Evolutionary conservation across 1,284 basidiomycete species (phyloP).

Genomic region (Mycocalia duriaeana): DNA sequence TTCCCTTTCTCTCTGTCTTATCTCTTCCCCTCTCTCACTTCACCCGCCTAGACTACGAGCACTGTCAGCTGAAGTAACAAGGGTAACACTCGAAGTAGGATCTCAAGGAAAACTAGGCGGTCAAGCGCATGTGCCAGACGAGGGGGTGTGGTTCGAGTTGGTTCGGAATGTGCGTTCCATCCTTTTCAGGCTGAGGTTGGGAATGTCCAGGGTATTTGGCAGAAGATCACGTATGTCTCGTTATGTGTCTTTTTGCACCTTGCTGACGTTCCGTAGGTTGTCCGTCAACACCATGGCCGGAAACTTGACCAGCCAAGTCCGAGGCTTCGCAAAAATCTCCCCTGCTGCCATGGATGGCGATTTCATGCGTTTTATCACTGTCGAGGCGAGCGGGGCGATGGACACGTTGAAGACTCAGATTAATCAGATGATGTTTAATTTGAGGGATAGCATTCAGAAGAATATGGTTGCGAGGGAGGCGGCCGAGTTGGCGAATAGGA

Average conservation of each 20-base stretch:
- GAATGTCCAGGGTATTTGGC: constrained; percentile 97
- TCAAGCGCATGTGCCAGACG: constrained; percentile 83
- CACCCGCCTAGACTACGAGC: too few species aligned
- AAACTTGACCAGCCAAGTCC: constrained; percentile 96
- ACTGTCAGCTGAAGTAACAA: constrained; percentile 82
- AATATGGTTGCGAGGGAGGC: constrained; percentile 97
- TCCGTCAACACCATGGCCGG: constrained; percentile 96
- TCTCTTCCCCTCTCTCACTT: too few species aligned
- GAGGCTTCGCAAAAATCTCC: constrained; percentile 98
- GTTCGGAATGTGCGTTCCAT: too few species aligned
- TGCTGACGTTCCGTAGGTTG: constrained; percentile 38
- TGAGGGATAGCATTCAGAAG: constrained; percentile 97
- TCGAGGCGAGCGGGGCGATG: constrained; percentile 98
- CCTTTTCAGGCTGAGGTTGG: constrained; percentile 96
- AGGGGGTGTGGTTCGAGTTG: constrained; percentile 93
- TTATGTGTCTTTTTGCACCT: not conserved
- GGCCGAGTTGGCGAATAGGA: constrained; percentile 92
- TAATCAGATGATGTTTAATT: constrained; percentile 98
- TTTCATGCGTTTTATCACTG: constrained; percentile 98
- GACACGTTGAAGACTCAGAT: constrained; percentile 99
- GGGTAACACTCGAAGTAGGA: constrained; percentile 79
- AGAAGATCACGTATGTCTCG: constrained; percentile 88
- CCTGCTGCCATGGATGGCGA: constrained; percentile 99
- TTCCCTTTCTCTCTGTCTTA: too few species aligned
- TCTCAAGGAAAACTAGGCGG: constrained; percentile 96